Evolutionary conservation across 768 basidiomycete genomes (phyloP), one percentile per base, ranked within the genome.

Genomic region (Amanita exitialis): DNA sequence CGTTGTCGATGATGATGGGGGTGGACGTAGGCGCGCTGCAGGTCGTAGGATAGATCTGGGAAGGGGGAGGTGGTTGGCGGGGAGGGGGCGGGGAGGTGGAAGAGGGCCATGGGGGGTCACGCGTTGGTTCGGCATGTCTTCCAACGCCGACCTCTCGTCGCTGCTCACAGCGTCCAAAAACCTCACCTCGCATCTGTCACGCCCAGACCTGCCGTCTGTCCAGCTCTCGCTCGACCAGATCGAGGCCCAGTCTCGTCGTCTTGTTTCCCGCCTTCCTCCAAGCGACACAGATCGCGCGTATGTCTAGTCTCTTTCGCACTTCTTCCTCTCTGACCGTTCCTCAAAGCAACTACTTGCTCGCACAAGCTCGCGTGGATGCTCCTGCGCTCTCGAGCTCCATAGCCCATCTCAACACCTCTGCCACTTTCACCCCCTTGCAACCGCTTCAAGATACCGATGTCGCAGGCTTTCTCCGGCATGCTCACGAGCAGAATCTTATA

Each of bases 361-460:
- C 95, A 1, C 90, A 92, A 57, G 92, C 90, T 0, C 89, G 90
- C 53, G 86, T 99, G 54, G 93, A 99, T 67, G 88, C 89, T 1
- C 82, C 92, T n/a, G 83, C 88, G 1, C 74, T 98, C 12, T 81
- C 83, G 7, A 79, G 74, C 57, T 87, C 87, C 0, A 92, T 97
- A 52, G 86, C 89, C 3, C 80, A 87, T 55, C 69, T 93, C 55
- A 88, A 92, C 61, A 80, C 89, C 2, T 71, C 83, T 1, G 72
- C 86, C 3, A 94, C 90, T 0, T 95, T 93, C 64, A 80, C 86
- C 20, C 90, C 91, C 0, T 71, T 93, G n/a, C 89, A 91, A 60
- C 87, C 90, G 4, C 75, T 95, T n/a, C 85, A 88, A 60, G 93
- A 96, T 69, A 93, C 88, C 0, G 93, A 96, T 62, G 87, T 95